Evolutionary conservation across 2,329 filamentous ascomycete genomes (phyloP), one percentile per base, ranked within the genome.

Genomic region (Colletotrichum siamense): DNA sequence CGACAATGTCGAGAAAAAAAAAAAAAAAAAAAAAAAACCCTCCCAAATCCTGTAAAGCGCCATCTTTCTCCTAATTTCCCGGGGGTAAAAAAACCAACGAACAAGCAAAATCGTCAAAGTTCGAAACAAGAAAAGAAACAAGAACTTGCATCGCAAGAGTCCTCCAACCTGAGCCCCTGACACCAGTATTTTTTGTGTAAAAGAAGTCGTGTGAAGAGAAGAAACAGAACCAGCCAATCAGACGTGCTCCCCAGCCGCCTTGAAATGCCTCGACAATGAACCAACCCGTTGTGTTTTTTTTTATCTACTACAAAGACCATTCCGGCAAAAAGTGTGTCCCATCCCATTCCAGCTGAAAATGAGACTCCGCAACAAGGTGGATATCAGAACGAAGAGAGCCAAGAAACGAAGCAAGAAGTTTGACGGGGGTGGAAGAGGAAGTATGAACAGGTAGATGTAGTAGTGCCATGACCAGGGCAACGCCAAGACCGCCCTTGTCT

Each of bases 261-360:
- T 64, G 59, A 74, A 73, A 65, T 74, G 71, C 71, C 67, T 44
- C 44, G 57, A 71, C 67, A 18, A 44, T 34, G 34, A 59, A 64
- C 71, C 71, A 49, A 71, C 67, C 71, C 71, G 32, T 32, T 74
- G 57, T 64, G 39, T 44, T 69, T 12, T 12, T 12, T 73, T 69
- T 73, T 69, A 74, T 74, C 67, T 74, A 74, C 71, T 74, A 71
- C 44, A 71, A 64, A 71, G 66, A 71, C 71, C 59, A 30, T 59
- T 39, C 67, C 24, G 67, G 59, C 30, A 71, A 70, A 71, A 26
- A 57, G 32, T 73, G 57, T 70, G 52, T 49, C 59, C 71, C 71
- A 74, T 74, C 67, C 71, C 67, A 74, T 65, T 71, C 71, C 71
- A 74, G 71, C 66, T 65, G 39, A 74, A 61, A 71, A 74, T 71